Percentiles rank a stretch among this genome's conserved stretches.
These are phyloP conservation scores for Eragrostis tef DNA, from an alignment of 202 grass and related monocot species.

Conservation along the genomic window DNA sequence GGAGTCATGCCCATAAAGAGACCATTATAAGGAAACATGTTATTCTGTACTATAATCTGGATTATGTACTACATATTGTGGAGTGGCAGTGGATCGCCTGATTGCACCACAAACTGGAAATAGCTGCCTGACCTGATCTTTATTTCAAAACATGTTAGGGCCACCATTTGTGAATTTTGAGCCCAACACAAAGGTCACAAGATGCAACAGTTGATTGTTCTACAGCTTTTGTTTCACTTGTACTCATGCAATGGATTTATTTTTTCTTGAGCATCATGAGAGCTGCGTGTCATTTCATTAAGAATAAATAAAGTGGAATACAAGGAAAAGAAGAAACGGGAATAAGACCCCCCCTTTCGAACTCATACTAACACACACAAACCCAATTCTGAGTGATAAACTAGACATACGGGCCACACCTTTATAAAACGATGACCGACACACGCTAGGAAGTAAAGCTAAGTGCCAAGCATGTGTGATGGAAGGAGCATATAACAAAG, in stretches of 20 bases:
- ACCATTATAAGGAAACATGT: background rate
- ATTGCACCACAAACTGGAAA: conserved; percentile 7
- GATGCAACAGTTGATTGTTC: background rate
- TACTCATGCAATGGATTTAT: background rate
- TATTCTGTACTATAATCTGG: background rate
- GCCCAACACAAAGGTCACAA: background rate
- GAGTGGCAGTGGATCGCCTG: conserved; percentile 2
- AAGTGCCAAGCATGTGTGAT: no score
- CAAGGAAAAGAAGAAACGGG: no score
- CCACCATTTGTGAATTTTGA: conserved; percentile 16
- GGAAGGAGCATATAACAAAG: no score
- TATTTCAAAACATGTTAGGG: background rate
- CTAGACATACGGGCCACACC: no score
- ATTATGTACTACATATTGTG: background rate
- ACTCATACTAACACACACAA: no score
- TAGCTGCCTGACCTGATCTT: background rate
- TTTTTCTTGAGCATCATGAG: no score
- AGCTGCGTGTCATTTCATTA: no score
- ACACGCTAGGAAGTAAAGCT: no score
- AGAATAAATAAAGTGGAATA: no score
- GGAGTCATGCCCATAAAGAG: background rate
- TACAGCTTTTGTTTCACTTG: background rate
- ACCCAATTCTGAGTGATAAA: no score
- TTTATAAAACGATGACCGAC: no score
- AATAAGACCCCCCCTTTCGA: no score